These are phyloP conservation scores for Chaetomium fimeti DNA, from an alignment of 495 filamentous ascomycete species.

Conservation along the genomic window DNA sequence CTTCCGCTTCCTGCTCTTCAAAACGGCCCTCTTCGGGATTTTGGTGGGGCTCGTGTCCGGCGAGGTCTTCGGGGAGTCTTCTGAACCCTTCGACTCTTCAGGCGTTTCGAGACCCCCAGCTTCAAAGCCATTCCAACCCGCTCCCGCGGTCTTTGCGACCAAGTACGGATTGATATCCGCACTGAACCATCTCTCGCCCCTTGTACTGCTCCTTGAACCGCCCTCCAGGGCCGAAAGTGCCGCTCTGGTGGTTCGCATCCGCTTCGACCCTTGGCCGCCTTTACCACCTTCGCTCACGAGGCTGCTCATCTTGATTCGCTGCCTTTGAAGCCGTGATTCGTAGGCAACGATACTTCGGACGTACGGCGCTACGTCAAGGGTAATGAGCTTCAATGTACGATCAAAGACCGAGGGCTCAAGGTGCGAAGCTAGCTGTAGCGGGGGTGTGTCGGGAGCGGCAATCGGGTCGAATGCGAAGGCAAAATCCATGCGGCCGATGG, in stretches of 20 bases:
- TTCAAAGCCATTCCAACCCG: slow-evolving; percentile 58
- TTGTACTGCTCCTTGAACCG: slow-evolving; percentile 65
- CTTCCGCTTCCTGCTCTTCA: slow-evolving; percentile 23
- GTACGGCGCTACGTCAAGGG: slow-evolving; percentile 79
- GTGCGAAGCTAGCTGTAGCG: slow-evolving; percentile 36
- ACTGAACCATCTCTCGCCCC: slow-evolving; percentile 79
- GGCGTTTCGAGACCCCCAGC: slow-evolving; percentile 18
- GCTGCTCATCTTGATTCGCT: slow-evolving; percentile 61
- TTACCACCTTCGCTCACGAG: slow-evolving; percentile 56
- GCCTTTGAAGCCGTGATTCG: slow-evolving; percentile 66
- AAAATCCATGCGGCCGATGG: slow-evolving; percentile 44
- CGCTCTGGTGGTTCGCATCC: slow-evolving; percentile 71
- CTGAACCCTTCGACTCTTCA: not conserved
- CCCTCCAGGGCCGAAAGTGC: slow-evolving; percentile 83
- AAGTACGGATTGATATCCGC: slow-evolving; percentile 58
- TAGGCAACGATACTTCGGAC: slow-evolving; percentile 75
- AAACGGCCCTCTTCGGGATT: slow-evolving; percentile 7
- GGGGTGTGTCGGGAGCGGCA: slow-evolving; percentile 44
- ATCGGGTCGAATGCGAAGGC: slow-evolving; percentile 59
- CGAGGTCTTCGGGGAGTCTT: slow-evolving; percentile 10
- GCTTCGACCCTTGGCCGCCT: slow-evolving; percentile 54
- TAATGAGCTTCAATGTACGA: slow-evolving; percentile 59
- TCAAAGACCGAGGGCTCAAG: slow-evolving; percentile 68
- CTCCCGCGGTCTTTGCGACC: slow-evolving; percentile 65
- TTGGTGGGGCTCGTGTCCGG: slow-evolving; percentile 14